Conservation (phyloP, 345 rosid genomes). For the Balakata baccata region DNA sequence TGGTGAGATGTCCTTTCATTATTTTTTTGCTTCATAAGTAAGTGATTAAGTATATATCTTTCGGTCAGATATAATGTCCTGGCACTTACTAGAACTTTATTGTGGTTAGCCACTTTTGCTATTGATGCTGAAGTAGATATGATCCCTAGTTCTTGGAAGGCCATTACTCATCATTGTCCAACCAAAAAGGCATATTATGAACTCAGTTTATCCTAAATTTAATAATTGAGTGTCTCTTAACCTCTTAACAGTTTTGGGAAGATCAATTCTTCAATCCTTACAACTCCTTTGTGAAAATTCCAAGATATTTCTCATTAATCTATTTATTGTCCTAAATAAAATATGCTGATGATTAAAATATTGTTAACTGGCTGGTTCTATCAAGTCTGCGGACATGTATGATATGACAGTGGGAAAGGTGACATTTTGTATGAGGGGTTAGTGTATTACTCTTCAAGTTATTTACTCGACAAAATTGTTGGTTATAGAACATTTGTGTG, state of each 20-base stretch:
- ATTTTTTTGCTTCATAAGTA: background rate
- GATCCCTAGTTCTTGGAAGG: background rate
- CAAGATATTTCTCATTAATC: background rate
- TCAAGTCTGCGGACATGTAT: background rate
- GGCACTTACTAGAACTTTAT: background rate
- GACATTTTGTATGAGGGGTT: background rate
- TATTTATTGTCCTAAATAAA: background rate
- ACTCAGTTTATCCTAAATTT: background rate
- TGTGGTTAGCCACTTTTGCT: background rate
- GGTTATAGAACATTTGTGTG: too few relatives aligned
- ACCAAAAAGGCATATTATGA: background rate
- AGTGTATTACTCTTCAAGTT: too few relatives aligned
- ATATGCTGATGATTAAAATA: background rate
- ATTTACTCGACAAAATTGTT: too few relatives aligned
- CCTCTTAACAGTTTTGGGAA: background rate
- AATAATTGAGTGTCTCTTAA: background rate
- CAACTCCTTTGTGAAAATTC: background rate
- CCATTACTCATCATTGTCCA: background rate
- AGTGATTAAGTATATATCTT: background rate
- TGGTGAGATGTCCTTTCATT: constrained; percentile 43
- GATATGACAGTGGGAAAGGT: background rate
- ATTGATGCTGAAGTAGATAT: background rate
- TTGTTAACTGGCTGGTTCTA: background rate
- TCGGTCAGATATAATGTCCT: background rate
- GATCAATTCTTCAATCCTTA: background rate